These are phyloP conservation scores for Pseudozyma sp. DNA, from an alignment of 1,284 basidiomycete genomes.

Conservation along the genomic window DNA sequence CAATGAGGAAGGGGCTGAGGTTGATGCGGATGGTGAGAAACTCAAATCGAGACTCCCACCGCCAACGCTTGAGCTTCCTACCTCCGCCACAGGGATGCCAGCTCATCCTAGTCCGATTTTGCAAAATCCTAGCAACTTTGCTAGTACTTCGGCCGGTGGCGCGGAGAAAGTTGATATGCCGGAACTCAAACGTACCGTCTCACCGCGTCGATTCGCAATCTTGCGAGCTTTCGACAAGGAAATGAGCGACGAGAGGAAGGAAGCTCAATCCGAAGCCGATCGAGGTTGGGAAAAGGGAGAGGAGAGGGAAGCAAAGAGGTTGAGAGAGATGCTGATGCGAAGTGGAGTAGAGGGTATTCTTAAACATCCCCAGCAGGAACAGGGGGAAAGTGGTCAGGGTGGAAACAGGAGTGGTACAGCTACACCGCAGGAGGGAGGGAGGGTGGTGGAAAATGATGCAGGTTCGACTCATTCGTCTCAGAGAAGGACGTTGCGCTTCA, in stretches of 20 bases:
- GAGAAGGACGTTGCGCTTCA: conserved; percentile 28
- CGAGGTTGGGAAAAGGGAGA: conserved; percentile 36
- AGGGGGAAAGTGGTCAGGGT: background rate
- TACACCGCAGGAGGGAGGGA: background rate
- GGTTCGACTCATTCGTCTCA: conserved; percentile 35
- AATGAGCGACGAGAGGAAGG: conserved; percentile 25
- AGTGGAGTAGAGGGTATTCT: conserved; percentile 1
- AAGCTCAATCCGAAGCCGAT: conserved; percentile 30
- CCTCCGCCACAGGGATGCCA: background rate
- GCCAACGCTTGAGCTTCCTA: conserved; percentile 37
- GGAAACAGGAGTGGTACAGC: background rate
- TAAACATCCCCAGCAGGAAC: background rate
- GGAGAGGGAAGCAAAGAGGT: conserved; percentile 21
- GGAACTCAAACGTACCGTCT: conserved; percentile 14
- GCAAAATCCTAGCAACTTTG: conserved; percentile 17
- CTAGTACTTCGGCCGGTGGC: background rate
- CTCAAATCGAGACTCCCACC: conserved; percentile 31
- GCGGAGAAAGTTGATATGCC: conserved; percentile 24
- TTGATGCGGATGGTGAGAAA: conserved; percentile 23
- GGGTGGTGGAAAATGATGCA: conserved; percentile 11
- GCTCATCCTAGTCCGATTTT: conserved; percentile 12
- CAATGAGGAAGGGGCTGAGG: background rate
- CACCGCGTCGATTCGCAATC: conserved; percentile 25
- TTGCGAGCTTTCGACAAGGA: conserved; percentile 38
- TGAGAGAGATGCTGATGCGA: conserved; percentile 23